Conservation (phyloP, 164 flowering plant genomes). For the Nymphaea colorata region DNA sequence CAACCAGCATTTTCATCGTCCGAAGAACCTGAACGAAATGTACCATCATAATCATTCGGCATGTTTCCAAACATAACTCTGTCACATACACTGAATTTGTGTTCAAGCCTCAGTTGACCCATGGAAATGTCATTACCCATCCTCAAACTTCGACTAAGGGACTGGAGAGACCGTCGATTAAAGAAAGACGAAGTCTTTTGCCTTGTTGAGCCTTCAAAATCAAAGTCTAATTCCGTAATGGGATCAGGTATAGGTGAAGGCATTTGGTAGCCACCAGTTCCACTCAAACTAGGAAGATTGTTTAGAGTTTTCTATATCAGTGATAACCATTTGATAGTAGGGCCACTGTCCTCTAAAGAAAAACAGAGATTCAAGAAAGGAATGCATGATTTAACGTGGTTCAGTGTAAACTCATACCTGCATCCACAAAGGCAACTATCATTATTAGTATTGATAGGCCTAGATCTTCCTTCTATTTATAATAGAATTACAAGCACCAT, state of each 20-base stretch:
- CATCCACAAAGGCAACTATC: too few species aligned
- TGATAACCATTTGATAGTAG: constrained; percentile 80
- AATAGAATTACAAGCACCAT: too few species aligned
- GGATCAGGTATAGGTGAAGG: constrained; percentile 86
- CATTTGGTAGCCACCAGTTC: constrained; percentile 41
- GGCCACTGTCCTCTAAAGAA: constrained; percentile 83
- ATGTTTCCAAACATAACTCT: constrained; percentile 29
- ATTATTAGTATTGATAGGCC: too few species aligned
- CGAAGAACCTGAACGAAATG: constrained; percentile 30
- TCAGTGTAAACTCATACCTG: too few species aligned
- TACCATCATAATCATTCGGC: constrained; percentile 33
- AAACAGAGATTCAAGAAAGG: too few species aligned
- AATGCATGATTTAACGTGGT: too few species aligned
- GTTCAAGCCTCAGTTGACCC: constrained; percentile 30
- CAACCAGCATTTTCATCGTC: constrained; percentile 33
- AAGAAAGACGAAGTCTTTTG: constrained; percentile 46
- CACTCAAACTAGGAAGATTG: constrained; percentile 58
- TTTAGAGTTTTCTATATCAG: constrained; percentile 68
- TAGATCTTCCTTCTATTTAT: too few species aligned
- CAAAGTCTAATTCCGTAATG: constrained; percentile 67
- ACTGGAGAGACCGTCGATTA: constrained; percentile 33
- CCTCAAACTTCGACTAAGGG: constrained; percentile 31
- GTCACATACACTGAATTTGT: constrained; percentile 41
- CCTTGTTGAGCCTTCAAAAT: constrained; percentile 77
- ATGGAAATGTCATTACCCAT: constrained; percentile 26